These are phyloP conservation scores for Elaphomyces granulatus DNA, from an alignment of 495 filamentous ascomycete genomes.

Conservation along the genomic window DNA sequence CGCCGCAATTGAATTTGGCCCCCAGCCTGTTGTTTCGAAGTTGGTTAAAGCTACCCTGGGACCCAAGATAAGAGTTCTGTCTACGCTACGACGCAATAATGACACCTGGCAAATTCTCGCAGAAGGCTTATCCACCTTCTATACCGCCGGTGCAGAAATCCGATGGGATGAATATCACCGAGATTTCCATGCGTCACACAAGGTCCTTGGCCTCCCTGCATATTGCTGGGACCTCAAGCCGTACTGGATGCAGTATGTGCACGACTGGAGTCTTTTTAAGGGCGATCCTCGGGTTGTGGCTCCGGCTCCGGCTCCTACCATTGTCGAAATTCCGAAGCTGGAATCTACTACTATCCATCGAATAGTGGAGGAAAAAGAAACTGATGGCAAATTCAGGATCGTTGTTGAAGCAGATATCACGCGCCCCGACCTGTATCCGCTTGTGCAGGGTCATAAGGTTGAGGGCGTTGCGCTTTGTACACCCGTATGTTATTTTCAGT, in stretches of 20 bases:
- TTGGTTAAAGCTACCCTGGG: slow-evolving; percentile 9
- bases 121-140: slow-evolving; percentile 24
- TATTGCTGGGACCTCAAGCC: slow-evolving; percentile 40
- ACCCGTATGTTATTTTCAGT: slow-evolving; percentile 36
- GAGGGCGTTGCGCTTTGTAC: slow-evolving; percentile 47
- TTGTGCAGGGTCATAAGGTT: slow-evolving; percentile 57
- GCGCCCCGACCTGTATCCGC: slow-evolving; percentile 41
- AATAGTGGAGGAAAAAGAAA: slow-evolving; percentile 37
- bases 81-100: slow-evolving; percentile 17
- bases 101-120: slow-evolving; percentile 33
- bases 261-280: slow-evolving; percentile 38
- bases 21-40: slow-evolving; percentile 12
- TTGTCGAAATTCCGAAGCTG: slow-evolving; percentile 30
- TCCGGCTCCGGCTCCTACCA: slow-evolving; percentile 20
- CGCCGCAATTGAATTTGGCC: slow-evolving; percentile 18
- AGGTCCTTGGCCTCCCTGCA: slow-evolving; percentile 28
- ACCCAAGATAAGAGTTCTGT: neutral
- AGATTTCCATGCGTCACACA: slow-evolving; percentile 27
- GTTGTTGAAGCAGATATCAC: slow-evolving; percentile 54
- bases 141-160: slow-evolving; percentile 24
- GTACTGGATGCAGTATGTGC: slow-evolving; percentile 63
- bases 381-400: slow-evolving; percentile 39
- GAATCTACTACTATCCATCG: slow-evolving; percentile 51
- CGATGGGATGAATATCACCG: slow-evolving; percentile 36
- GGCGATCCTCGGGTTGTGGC: slow-evolving; percentile 17